Evolutionary conservation across 192 early-diverging fungal species (phyloP), one percentile per base, ranked within the genome.

Genomic region (Podila horticola): DNA sequence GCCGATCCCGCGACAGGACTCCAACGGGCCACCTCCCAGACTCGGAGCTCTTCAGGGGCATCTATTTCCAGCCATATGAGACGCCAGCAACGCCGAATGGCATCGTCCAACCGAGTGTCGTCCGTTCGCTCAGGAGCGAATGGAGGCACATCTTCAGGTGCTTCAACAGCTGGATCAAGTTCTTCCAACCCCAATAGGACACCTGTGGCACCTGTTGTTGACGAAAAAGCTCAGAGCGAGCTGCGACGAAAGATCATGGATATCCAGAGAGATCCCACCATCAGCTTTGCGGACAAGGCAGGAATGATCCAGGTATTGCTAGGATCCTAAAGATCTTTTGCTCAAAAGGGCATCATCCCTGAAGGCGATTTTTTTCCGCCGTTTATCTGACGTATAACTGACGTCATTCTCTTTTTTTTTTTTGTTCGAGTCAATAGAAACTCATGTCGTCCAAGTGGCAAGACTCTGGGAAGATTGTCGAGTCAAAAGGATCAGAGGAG

Each of bases 271-370:
- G 85, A 94, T 68, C 61, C 70, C 15, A 22, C 63, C 15, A 71
- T 93, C 13, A 45, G 76, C 28, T 71, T 87, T 41, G 75, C 74
- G n/a, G 88, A 91, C 49, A 95, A 95, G 68, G 90, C 93, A 15
- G 85, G 82, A 69, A 82, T 83, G 64, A 92, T 95, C n/a, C 94
- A 94, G 88, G 92, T 92, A 83, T 41, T 58, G 60, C 12, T 17
- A 38, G 24, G 15, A 17, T 51, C n/a, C 64, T 3, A 36, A 12
- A 29, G 15, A 64, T 10, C 20, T 4, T 11, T 19, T 36, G n/a
- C 12, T 5, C 63, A 20, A 34, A 59, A 19, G 29, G 34, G 45
- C 15, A 19, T n/a, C n/a, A n/a, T n/a, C n/a, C n/a, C n/a, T n/a
- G n/a, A n/a, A n/a, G n/a, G n/a, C n/a, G n/a, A n/a, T n/a, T n/a